phyloP scores from a whole-genome alignment of 805 yeast genomes.

The Metschnikowia picachoensis region DNA sequence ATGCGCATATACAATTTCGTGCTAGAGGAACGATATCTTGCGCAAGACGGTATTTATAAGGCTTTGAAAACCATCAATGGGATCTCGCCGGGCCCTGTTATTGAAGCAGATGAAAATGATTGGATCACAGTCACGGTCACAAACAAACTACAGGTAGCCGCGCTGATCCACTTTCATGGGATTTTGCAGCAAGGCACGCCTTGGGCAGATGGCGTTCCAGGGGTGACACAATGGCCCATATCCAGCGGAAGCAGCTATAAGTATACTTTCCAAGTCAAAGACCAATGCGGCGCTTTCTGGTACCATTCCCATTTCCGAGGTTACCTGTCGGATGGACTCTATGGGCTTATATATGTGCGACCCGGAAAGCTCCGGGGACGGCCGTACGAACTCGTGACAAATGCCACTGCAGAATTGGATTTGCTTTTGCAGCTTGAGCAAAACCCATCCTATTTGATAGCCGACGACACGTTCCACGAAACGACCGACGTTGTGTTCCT shows the following conservation, averaged over 20 bases:
- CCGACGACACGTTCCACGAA: slow-evolving; percentile 40
- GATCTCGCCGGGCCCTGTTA: slow-evolving; percentile 48
- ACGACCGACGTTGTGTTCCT: slow-evolving; percentile 32
- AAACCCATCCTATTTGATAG: slow-evolving; percentile 25
- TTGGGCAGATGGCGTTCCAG: slow-evolving; percentile 49
- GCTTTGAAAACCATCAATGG: slow-evolving; percentile 38
- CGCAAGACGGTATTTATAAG: slow-evolving; percentile 34
- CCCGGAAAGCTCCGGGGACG: slow-evolving; percentile 26
- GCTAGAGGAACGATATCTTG: slow-evolving; percentile 10
- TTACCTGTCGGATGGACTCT: slow-evolving; percentile 46
- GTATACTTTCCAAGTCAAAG: slow-evolving; percentile 37
- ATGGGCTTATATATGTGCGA: slow-evolving; percentile 45
- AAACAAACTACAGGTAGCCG: slow-evolving; percentile 36
- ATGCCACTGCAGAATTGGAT: slow-evolving; percentile 24
- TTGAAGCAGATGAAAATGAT: slow-evolving; percentile 34
- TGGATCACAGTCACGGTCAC: slow-evolving; percentile 32
- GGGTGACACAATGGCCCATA: slow-evolving; percentile 50
- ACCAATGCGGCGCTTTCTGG: slow-evolving; percentile 51
- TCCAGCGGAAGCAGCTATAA: slow-evolving; percentile 38
- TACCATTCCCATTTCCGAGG: slow-evolving; percentile 50
- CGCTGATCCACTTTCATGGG: slow-evolving; percentile 55
- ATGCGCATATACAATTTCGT: slow-evolving; percentile 5
- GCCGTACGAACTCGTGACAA: slow-evolving; percentile 29
- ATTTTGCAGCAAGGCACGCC: slow-evolving; percentile 43
- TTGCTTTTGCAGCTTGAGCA: slow-evolving; percentile 25